These are phyloP conservation scores for Claviceps africana DNA, from an alignment of 2,329 filamentous ascomycete genomes.

Conservation along the genomic window DNA sequence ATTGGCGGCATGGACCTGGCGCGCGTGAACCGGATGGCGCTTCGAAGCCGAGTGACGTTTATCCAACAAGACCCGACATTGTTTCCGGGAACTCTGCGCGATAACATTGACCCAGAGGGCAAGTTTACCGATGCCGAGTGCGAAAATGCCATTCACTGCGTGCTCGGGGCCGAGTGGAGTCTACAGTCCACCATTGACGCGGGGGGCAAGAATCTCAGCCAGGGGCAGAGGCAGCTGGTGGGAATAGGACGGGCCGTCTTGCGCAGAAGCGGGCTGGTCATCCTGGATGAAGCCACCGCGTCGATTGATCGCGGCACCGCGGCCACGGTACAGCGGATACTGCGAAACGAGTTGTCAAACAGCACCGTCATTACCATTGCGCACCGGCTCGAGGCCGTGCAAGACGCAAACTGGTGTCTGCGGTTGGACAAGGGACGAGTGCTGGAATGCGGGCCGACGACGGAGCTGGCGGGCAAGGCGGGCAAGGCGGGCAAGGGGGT, in stretches of 20 bases:
- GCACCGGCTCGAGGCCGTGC: slow-evolving; percentile 49
- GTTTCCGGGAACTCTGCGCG: slow-evolving; percentile 42
- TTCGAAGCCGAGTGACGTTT: slow-evolving; percentile 45
- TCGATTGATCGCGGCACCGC: slow-evolving; percentile 48
- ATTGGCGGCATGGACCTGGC: slow-evolving; percentile 42
- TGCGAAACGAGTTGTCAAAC: slow-evolving; percentile 37
- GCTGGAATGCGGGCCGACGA: slow-evolving; percentile 31
- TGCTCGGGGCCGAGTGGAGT: slow-evolving; percentile 37
- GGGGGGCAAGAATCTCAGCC: slow-evolving; percentile 47
- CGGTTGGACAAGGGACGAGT: slow-evolving; percentile 38
- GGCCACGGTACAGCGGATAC: slow-evolving; percentile 39
- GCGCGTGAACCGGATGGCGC: slow-evolving; percentile 36
- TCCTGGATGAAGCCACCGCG: slow-evolving; percentile 52
- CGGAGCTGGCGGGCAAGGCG: slow-evolving; percentile 1
- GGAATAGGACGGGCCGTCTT: slow-evolving; percentile 46
- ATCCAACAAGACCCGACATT: slow-evolving; percentile 51
- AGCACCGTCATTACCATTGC: slow-evolving; percentile 54
- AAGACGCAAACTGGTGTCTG: slow-evolving; percentile 41
- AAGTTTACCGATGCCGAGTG: slow-evolving; percentile 41
- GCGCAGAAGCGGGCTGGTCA: slow-evolving; percentile 44
- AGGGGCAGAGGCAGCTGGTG: slow-evolving; percentile 49
- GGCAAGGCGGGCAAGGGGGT: no score
- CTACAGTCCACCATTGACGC: slow-evolving; percentile 40
- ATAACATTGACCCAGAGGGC: slow-evolving; percentile 55
- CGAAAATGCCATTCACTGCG: slow-evolving; percentile 39